These are phyloP conservation scores for Candida qinlingensis DNA, from an alignment of 805 yeast species.

Conservation along the genomic window DNA sequence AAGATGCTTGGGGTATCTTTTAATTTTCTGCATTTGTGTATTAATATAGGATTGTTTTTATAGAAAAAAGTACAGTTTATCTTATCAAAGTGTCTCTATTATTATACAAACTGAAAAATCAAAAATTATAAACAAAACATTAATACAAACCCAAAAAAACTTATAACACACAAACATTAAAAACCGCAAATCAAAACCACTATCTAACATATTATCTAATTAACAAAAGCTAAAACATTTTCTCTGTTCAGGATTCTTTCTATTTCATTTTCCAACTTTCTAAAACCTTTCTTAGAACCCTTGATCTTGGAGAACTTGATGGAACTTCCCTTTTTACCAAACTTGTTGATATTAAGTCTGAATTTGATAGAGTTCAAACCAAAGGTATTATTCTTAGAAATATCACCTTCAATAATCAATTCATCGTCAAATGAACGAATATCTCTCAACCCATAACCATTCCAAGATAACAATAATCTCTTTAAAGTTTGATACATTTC, in stretches of 20 bases:
- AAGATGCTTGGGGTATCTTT: conserved; percentile 90
- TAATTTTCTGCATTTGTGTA: conserved; percentile 5
- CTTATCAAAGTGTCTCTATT: not conserved
- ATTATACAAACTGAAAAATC: not conserved
- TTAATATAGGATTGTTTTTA: not conserved
- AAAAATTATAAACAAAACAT: not conserved
- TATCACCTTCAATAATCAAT: conserved; percentile 51
- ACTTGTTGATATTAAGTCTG: conserved; percentile 41
- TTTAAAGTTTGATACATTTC: conserved; percentile 63
- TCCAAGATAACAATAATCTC: conserved; percentile 63
- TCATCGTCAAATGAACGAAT: conserved; percentile 40
- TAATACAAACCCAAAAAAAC: not conserved
- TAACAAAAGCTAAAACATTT: conserved; percentile 41
- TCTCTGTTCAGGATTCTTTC: conserved; percentile 62
- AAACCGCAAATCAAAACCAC: not conserved
- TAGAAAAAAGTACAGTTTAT: not conserved
- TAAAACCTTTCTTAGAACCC: conserved; percentile 61
- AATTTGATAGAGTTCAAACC: conserved; percentile 61
- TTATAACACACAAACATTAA: not conserved
- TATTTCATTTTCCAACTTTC: conserved; percentile 54
- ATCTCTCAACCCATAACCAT: conserved; percentile 60
- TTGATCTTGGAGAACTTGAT: conserved; percentile 55
- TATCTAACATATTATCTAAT: not conserved
- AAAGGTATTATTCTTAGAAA: conserved; percentile 56
- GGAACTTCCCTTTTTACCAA: conserved; percentile 45